phyloP scores from a whole-genome alignment of 306 rosid genomes.

The Macrotyloma uniflorum region DNA sequence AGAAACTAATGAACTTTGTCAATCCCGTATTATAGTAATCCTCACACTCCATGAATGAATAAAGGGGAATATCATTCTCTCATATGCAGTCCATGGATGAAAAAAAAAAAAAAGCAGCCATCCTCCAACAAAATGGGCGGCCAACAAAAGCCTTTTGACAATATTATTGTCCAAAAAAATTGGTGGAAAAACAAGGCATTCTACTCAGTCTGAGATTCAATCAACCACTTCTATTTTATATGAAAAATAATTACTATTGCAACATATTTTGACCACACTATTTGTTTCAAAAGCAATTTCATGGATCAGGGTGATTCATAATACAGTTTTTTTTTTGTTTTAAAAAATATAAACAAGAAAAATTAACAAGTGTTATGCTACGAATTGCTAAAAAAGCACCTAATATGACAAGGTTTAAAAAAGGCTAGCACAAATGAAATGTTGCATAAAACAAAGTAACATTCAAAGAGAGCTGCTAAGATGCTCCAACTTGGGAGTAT shows the following conservation, averaged over 20 bases:
- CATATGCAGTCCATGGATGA: background rate
- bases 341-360: background rate
- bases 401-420: background rate
- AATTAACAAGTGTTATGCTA: slow-evolving; percentile 15
- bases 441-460: background rate
- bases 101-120: background rate
- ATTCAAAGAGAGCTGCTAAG: background rate
- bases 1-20: background rate
- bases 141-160: background rate
- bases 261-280: background rate
- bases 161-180: slow-evolving; percentile 1
- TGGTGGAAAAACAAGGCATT: slow-evolving; percentile 4
- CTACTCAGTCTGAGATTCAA: background rate
- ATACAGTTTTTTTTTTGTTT: background rate
- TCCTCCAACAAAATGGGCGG: background rate
- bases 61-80: slow-evolving; percentile 5
- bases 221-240: background rate
- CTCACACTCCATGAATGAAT: background rate
- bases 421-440: background rate
- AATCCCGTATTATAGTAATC: background rate
- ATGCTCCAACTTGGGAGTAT: background rate
- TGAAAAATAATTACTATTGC: background rate
- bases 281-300: slow-evolving; percentile 9
- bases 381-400: background rate
- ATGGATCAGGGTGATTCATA: background rate